Percentiles rank a stretch among this genome's conserved stretches.
Conservation (phyloP, 2,329 filamentous ascomycete genomes). For the Thelonectria blattea region DNA sequence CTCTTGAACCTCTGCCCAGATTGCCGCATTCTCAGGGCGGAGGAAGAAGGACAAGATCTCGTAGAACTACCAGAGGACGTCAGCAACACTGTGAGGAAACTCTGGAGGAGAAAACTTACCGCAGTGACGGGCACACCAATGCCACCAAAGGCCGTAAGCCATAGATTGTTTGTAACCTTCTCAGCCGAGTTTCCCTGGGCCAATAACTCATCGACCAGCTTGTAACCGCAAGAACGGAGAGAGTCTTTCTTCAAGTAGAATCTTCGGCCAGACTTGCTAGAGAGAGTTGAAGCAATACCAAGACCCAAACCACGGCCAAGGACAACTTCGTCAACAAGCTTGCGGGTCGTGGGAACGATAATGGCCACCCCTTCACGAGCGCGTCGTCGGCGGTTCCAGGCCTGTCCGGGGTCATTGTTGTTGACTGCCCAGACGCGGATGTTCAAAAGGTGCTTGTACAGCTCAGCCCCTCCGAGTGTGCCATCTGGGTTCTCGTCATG, state of each 20-base stretch:
- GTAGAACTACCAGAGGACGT: slow-evolving; percentile 45
- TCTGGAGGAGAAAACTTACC: slow-evolving; percentile 35
- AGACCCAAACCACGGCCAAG: slow-evolving; percentile 41
- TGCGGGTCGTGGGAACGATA: slow-evolving; percentile 47
- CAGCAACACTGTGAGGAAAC: not conserved
- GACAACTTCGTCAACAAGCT: slow-evolving; percentile 47
- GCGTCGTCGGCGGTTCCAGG: slow-evolving; percentile 52
- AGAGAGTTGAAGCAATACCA: slow-evolving; percentile 39
- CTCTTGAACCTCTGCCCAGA: slow-evolving; percentile 52
- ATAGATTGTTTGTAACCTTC: slow-evolving; percentile 44
- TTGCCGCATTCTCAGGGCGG: slow-evolving; percentile 45
- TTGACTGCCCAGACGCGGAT: slow-evolving; percentile 54
- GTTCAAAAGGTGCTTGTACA: slow-evolving; percentile 51
- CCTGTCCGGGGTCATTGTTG: slow-evolving; percentile 54
- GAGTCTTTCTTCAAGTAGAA: slow-evolving; percentile 43
- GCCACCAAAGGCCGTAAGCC: slow-evolving; percentile 50
- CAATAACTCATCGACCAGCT: slow-evolving; percentile 47
- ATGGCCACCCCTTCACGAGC: slow-evolving; percentile 48
- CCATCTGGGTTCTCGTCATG: slow-evolving; percentile 60
- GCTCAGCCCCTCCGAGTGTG: slow-evolving; percentile 45
- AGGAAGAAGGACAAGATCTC: slow-evolving; percentile 52
- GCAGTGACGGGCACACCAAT: slow-evolving; percentile 47
- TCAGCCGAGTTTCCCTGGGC: slow-evolving; percentile 42
- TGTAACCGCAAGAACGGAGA: slow-evolving; percentile 47
- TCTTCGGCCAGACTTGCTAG: slow-evolving; percentile 39